Evolutionary conservation across 2,329 filamentous ascomycete genomes (phyloP), one percentile per base, ranked within the genome.

Genomic region (Xylaria sp.): DNA sequence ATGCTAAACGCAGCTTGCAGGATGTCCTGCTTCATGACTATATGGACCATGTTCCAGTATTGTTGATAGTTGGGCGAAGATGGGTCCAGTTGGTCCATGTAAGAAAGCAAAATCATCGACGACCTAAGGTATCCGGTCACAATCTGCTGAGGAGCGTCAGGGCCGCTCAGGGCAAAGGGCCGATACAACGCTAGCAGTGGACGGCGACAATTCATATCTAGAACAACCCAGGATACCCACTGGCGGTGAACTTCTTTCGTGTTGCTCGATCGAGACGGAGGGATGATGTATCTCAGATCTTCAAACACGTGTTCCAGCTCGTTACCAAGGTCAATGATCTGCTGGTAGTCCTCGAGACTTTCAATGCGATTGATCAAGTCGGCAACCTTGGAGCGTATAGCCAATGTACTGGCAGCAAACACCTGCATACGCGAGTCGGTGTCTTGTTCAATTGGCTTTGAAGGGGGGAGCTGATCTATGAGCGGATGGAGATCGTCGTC

Each of bases 371-470:
- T 79, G 50, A 84, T 69, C 17, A 84, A 64, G 43, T 78, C 74
- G 18, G 76, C 76, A 3, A 80, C 79, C 46, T 74, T 75, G 68
- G 82, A 78, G 17, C 81, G 77, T 13, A 74, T 70, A 1, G 73
- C 70, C 2, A 84, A 67, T 0, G 80, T 83, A 60, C 74, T 77
- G 5, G 79, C 77, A 6, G 78, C 79, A 57, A 82, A 83, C 2
- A 77, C 77, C 57, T 84, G 80, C 54, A 82, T 74, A 57, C 82
- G 80, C 24, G 76, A 78, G 60, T 81, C 78, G 9, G 80, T 83
- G 39, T 73, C 67, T 55, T 81, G 73, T 46, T 84, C 80, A 34
- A 83, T 76, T 1, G 81, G 77, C 52, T 75, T 76, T 7, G 76
- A 69, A 0, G 71, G 72, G 17, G 81, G 80, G 7, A 84, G 71